Conservation (phyloP, 1,139 yeast species). For the Eremothecium sinecaudum region DNA sequence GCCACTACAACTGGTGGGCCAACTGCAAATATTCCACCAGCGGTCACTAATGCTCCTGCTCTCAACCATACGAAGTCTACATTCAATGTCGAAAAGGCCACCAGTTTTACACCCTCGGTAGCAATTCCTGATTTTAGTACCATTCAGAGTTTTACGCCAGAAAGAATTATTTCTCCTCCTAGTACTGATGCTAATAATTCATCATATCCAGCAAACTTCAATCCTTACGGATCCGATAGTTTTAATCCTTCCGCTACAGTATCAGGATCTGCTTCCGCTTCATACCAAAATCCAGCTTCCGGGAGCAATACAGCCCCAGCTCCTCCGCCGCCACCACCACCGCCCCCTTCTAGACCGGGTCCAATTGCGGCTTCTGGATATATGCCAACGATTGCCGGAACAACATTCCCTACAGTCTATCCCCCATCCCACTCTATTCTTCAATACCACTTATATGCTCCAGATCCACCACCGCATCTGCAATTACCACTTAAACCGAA, state of each 20-base stretch:
- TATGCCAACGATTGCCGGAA: slow-evolving; percentile 11
- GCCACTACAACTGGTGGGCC: slow-evolving; percentile 9
- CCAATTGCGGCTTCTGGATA: slow-evolving; percentile 2
- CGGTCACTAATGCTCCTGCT: slow-evolving; percentile 7
- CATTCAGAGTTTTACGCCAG: slow-evolving; percentile 5
- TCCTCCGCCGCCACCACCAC: slow-evolving; percentile 14
- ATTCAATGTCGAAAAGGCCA: slow-evolving; percentile 29
- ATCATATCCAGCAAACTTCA: slow-evolving; percentile 19
- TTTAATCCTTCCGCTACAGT: slow-evolving; percentile 27
- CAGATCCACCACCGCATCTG: slow-evolving; percentile 71
- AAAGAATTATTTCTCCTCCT: neutral
- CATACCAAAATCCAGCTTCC: neutral
- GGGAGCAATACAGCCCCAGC: slow-evolving; percentile 1
- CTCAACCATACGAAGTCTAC: slow-evolving; percentile 11
- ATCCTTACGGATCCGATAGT: slow-evolving; percentile 28
- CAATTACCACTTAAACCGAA: slow-evolving; percentile 52
- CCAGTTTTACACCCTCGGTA: slow-evolving; percentile 26
- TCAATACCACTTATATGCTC: slow-evolving; percentile 85
- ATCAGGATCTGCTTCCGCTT: slow-evolving; percentile 8
- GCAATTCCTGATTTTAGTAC: slow-evolving; percentile 7
- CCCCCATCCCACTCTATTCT: slow-evolving; percentile 39
- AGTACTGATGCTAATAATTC: slow-evolving; percentile 1
- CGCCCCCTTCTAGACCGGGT: slow-evolving; percentile 21
- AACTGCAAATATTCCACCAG: slow-evolving; percentile 7
- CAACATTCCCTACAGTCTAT: slow-evolving; percentile 25